Evolutionary conservation across 257 asterid genomes (phyloP).

Genomic region (Capsicum baccatum): DNA sequence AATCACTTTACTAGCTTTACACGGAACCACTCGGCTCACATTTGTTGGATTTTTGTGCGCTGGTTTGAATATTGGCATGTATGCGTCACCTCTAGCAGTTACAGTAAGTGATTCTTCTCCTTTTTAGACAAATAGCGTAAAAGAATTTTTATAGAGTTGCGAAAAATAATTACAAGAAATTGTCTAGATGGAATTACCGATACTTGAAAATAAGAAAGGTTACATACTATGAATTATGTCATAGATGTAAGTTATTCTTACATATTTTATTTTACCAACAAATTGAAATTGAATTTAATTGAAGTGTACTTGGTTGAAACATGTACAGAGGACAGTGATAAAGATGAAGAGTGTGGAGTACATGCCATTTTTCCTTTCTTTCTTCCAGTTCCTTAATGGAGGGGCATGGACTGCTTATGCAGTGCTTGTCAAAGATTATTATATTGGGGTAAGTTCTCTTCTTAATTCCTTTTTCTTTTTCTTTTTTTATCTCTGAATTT

Average conservation of each 20-base stretch:
- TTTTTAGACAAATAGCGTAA: not conserved
- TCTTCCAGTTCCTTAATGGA: slow-evolving; percentile 69
- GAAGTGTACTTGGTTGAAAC: not conserved
- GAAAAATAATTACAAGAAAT: too few species aligned
- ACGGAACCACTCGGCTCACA: slow-evolving; percentile 46
- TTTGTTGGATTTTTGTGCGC: slow-evolving; percentile 66
- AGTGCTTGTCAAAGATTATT: slow-evolving; percentile 53
- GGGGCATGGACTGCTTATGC: slow-evolving; percentile 67
- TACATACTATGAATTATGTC: not conserved
- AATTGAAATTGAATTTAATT: not conserved
- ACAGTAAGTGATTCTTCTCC: slow-evolving; percentile 48
- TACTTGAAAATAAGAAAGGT: not conserved
- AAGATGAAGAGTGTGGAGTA: slow-evolving; percentile 69
- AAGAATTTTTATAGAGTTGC: not conserved
- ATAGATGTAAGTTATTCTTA: too few species aligned
- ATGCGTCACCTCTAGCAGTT: slow-evolving; percentile 71
- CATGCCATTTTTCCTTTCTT: slow-evolving; percentile 73
- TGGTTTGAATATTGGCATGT: slow-evolving; percentile 74
- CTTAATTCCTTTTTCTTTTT: too few species aligned
- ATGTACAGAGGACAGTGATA: slow-evolving; percentile 59
- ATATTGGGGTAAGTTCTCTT: slow-evolving; percentile 54
- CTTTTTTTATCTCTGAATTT: not conserved
- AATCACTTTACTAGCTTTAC: slow-evolving; percentile 48
- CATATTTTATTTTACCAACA: too few species aligned
- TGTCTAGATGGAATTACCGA: too few species aligned